Evolutionary conservation across 768 basidiomycete genomes (phyloP), one percentile per base, ranked within the genome.

Genomic region (Naganishia onofrii): DNA sequence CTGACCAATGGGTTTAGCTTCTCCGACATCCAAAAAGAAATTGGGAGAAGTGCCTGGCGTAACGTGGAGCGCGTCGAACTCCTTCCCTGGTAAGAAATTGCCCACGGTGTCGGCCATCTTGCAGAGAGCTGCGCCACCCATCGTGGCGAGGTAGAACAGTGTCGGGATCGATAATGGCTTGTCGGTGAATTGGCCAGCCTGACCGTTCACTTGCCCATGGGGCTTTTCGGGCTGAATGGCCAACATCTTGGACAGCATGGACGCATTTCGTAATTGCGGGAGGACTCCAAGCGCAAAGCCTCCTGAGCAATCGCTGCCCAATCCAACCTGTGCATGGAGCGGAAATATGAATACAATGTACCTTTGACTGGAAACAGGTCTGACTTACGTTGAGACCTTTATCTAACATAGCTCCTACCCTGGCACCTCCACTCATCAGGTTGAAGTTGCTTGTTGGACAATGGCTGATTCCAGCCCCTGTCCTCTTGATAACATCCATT

Each of bases 391-490:
- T 96, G 79, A 97, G 86, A 2, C 91, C 93, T 55, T 80, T 82
- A 79, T 97, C 93, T 15, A 97, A 83, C 81, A 89, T 88, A 71
- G 84, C 82, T 2, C 90, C 91, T 7, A 97, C 86, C 21, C 86
- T 86, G 1, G 93, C 89, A 32, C 91, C 84, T 0, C 95, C 95
- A 72, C 91, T 93, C 42, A 88, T 85, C 60, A 98, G 78, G 82
- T 95, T 90, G 79, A 95, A 90, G 80, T 97, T 98, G 76, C 91
- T 94, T 31, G 89, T 89, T 23, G 95, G 93, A 78, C 95, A 97
- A 81, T 97, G 95, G 73, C 90, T 90, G 58, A 98, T 84, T 12
- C 93, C 93, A 0, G 90, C 88, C 9, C 84, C 82, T 63, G 84
- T 83, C 73, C 83, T 71, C 73, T 86, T 86, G 73, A 97, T 87